Conservation (phyloP, 2,329 filamentous ascomycete species). For the Rutstroemia sydowiana region DNA sequence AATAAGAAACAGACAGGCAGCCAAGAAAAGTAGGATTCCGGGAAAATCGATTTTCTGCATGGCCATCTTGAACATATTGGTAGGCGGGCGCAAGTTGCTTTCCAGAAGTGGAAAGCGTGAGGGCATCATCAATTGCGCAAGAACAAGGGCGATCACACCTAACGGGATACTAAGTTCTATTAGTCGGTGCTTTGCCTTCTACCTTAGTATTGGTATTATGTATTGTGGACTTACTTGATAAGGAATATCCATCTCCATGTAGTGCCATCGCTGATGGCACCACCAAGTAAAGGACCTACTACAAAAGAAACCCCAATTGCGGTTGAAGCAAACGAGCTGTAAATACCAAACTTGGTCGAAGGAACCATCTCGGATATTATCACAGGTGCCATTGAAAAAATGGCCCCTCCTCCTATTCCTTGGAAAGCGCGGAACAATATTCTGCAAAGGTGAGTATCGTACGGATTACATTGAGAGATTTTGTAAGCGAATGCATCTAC, state of each 20-base stretch:
- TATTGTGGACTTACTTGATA: background rate
- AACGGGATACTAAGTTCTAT: background rate
- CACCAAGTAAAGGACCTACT: slow-evolving; percentile 29
- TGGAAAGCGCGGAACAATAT: slow-evolving; percentile 16
- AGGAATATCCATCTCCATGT: slow-evolving; percentile 27
- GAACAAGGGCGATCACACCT: background rate
- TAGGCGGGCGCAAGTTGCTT: too few species aligned
- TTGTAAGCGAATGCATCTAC: background rate
- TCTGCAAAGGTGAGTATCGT: too few species aligned
- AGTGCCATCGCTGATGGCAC: slow-evolving; percentile 29
- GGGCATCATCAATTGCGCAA: background rate
- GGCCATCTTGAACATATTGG: too few species aligned
- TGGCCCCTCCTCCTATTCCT: slow-evolving; percentile 42
- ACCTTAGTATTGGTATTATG: too few species aligned
- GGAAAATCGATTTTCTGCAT: too few species aligned
- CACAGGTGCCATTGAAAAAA: slow-evolving; percentile 38
- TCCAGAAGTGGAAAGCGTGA: too few species aligned
- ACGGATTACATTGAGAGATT: too few species aligned
- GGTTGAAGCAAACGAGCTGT: slow-evolving; percentile 18
- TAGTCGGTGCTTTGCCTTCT: too few species aligned
- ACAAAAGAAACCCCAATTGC: slow-evolving; percentile 12
- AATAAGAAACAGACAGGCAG: too few species aligned
- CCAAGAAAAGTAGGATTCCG: too few species aligned
- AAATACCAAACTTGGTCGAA: slow-evolving; percentile 38
- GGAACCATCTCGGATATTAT: slow-evolving; percentile 44